These are phyloP conservation scores for Entelexis paramagnoliae DNA, from an alignment of 1,139 yeast species.

Conservation along the genomic window DNA sequence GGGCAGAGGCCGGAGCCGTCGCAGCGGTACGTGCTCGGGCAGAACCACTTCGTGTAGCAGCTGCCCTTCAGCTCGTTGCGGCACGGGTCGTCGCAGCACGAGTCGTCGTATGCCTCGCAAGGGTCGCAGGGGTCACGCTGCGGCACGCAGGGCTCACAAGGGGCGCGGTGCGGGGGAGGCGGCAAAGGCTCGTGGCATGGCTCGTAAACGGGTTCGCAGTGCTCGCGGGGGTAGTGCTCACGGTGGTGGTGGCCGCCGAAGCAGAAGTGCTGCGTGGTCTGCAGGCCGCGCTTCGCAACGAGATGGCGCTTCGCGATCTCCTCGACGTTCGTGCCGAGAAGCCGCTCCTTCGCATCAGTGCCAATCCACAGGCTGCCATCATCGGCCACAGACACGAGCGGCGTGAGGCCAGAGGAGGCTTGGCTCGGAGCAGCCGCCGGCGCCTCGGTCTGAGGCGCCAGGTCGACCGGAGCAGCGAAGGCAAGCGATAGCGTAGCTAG, in stretches of 20 bases:
- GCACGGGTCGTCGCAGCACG: constrained; percentile 14
- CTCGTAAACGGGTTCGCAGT: background rate
- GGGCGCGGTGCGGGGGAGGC: background rate
- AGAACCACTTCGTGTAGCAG: constrained; percentile 17
- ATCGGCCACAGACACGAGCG: constrained; percentile 11
- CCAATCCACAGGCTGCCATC: constrained; percentile 19
- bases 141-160: constrained; percentile 5
- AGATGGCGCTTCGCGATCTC: background rate
- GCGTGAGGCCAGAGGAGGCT: constrained; percentile 1
- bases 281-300: constrained; percentile 4
- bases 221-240: background rate
- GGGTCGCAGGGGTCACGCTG: constrained; percentile 5
- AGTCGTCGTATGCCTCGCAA: constrained; percentile 11
- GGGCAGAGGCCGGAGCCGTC: constrained; percentile 9
- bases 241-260: constrained; percentile 4
- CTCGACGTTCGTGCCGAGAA: constrained; percentile 4
- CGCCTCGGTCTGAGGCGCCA: background rate
- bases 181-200: background rate
- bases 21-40: constrained; percentile 17
- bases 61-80: constrained; percentile 9
- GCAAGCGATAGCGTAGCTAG: constrained; percentile 7
- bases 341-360: constrained; percentile 8
- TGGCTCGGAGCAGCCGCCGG: background rate
- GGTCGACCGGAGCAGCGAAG: background rate
- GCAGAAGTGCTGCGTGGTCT: constrained; percentile 14